These are phyloP conservation scores for Podila minutissima DNA, from an alignment of 192 early-diverging fungal species.

Conservation along the genomic window DNA sequence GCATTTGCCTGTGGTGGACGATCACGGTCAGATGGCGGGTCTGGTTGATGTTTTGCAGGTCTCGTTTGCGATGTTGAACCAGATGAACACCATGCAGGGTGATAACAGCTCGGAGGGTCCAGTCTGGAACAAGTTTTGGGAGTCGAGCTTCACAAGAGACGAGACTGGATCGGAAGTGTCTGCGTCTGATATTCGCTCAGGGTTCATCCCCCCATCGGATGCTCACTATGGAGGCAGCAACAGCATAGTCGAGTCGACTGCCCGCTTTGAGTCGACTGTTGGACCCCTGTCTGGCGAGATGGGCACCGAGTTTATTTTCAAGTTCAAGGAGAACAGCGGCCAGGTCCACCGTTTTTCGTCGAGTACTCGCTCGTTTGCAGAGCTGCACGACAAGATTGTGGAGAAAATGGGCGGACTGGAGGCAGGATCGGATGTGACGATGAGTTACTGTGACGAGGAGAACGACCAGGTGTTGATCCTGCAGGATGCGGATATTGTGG, in stretches of 20 bases:
- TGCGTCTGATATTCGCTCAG: constrained; percentile 34
- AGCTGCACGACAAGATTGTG: constrained; percentile 63
- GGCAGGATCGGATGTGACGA: constrained; percentile 17
- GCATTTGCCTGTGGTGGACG: constrained; percentile 78
- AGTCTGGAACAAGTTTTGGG: constrained; percentile 59
- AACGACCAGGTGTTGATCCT: constrained; percentile 82
- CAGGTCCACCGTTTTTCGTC: constrained; percentile 76
- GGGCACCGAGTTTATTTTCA: constrained; percentile 63
- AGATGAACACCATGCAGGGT: constrained; percentile 68
- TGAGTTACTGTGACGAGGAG: constrained; percentile 88
- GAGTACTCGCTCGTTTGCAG: constrained; percentile 56
- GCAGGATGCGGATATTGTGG: constrained; percentile 77
- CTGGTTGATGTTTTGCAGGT: constrained; percentile 83
- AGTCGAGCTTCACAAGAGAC: constrained; percentile 49
- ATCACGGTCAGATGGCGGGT: constrained; percentile 72
- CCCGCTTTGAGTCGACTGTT: constrained; percentile 16
- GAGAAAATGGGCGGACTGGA: constrained; percentile 61
- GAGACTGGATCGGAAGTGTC: constrained; percentile 48
- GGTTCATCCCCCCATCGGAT: constrained; percentile 20
- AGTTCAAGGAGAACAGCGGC: constrained; percentile 65
- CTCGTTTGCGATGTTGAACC: constrained; percentile 80
- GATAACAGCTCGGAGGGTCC: constrained; percentile 20
- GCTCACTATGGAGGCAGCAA: constrained; percentile 20
- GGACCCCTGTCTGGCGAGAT: constrained; percentile 17
- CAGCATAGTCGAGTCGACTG: constrained; percentile 23